phyloP scores from a whole-genome alignment of 139 green algal species.

The Chlorokybus atmophyticus region DNA sequence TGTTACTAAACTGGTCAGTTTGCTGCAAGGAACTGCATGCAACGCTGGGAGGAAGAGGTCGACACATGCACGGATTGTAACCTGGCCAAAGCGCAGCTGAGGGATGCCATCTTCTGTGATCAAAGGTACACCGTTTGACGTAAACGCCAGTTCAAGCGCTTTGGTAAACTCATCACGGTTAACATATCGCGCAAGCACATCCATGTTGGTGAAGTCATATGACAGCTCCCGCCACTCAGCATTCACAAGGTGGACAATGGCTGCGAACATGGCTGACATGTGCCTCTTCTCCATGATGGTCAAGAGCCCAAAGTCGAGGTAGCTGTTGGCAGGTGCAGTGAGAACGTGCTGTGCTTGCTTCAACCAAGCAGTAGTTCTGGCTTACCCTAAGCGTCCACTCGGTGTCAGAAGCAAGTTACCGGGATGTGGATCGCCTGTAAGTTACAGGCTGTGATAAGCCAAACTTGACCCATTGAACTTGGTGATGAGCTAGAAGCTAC shows the following conservation, averaged over 20 bases:
- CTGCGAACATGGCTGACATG: constrained; percentile 39
- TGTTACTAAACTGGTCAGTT: too few relatives aligned
- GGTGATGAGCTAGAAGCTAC: too few relatives aligned
- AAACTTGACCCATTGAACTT: too few relatives aligned
- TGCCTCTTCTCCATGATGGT: constrained; percentile 25
- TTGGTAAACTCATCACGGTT: constrained; percentile 15
- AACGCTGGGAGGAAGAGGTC: too few relatives aligned
- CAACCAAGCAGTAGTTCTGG: too few relatives aligned
- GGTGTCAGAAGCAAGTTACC: constrained; percentile 81
- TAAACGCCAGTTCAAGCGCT: constrained; percentile 12
- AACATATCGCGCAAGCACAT: constrained; percentile 35
- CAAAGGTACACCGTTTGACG: background rate
- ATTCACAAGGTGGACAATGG: constrained; percentile 40
- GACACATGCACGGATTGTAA: too few relatives aligned
- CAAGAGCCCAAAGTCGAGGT: constrained; percentile 46
- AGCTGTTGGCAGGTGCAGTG: constrained; percentile 8
- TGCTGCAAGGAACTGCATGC: too few relatives aligned
- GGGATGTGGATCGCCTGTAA: constrained; percentile 72
- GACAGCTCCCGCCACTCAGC: constrained; percentile 35
- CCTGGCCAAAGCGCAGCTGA: constrained; percentile 18
- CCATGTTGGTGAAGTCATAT: constrained; percentile 40
- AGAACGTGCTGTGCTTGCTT: too few relatives aligned
- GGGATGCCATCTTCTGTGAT: constrained; percentile 9
- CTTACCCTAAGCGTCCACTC: constrained; percentile 79
- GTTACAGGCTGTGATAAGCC: too few relatives aligned